phyloP scores from a whole-genome alignment of 768 basidiomycete genomes.

The Lepiota brunneoincarnata region DNA sequence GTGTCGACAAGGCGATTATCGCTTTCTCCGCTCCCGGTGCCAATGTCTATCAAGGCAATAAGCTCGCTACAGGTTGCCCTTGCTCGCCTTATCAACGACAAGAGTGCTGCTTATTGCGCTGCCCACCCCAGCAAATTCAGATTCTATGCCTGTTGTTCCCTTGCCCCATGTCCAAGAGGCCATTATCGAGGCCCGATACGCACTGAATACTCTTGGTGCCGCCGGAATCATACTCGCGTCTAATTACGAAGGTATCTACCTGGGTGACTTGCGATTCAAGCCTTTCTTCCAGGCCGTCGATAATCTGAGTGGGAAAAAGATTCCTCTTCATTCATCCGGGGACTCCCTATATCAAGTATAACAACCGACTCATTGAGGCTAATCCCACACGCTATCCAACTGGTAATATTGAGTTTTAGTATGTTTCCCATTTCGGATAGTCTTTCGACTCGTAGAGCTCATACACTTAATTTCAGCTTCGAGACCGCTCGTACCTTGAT shows the following conservation, averaged over 20 bases:
- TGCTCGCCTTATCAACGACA: conserved; percentile 34
- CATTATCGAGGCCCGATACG: conserved; percentile 30
- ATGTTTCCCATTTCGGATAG: not conserved
- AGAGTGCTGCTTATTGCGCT: conserved; percentile 29
- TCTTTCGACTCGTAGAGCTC: conserved; percentile 1
- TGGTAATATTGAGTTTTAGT: conserved; percentile 36
- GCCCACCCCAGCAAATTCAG: conserved; percentile 25
- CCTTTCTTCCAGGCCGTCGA: conserved; percentile 31
- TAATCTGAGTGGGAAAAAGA: conserved; percentile 22
- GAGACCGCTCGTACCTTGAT: conserved; percentile 30
- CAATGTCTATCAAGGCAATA: conserved; percentile 27
- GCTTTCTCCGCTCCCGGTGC: conserved; percentile 32
- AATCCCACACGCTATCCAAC: conserved; percentile 31
- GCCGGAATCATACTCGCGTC: conserved; percentile 31
- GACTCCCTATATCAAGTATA: conserved; percentile 25
- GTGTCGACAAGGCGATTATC: conserved; percentile 27
- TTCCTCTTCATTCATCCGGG: conserved; percentile 31
- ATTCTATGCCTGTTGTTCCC: conserved; percentile 34
- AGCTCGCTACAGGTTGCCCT: conserved; percentile 28
- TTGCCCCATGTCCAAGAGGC: conserved; percentile 31
- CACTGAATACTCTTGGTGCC: conserved; percentile 28
- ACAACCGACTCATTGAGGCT: conserved; percentile 26
- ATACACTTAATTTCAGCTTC: conserved; percentile 17
- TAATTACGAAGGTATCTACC: conserved; percentile 32
- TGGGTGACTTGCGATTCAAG: conserved; percentile 26